Evolutionary conservation across 2,329 filamentous ascomycete species (phyloP).

Genomic region (Penicillium janthinellum): DNA sequence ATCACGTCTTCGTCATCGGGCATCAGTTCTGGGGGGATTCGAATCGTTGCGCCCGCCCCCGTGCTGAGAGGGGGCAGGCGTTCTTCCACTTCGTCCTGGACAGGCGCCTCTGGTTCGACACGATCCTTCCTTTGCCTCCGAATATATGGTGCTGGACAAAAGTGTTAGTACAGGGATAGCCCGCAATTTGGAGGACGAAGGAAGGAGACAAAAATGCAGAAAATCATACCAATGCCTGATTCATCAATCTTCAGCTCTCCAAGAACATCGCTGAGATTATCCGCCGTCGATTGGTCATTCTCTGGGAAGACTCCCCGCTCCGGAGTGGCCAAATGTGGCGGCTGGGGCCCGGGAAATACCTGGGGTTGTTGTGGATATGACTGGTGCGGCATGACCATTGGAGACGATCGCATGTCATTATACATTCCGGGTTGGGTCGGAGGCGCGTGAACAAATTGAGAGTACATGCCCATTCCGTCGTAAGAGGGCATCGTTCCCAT

Average conservation of each 20-base stretch:
- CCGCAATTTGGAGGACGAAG: background rate
- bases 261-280: constrained; percentile 76
- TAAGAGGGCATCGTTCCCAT: constrained; percentile 50
- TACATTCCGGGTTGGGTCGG: constrained; percentile 35
- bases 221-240: constrained; percentile 72
- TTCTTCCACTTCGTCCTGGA: constrained; percentile 70
- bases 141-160: constrained; percentile 73
- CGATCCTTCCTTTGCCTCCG: constrained; percentile 60
- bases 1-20: constrained; percentile 79
- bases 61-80: constrained; percentile 68
- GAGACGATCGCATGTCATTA: constrained; percentile 33
- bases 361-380: constrained; percentile 33
- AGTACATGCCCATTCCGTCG: constrained; percentile 44
- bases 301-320: constrained; percentile 57
- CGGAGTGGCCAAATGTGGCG: constrained; percentile 30
- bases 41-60: constrained; percentile 73
- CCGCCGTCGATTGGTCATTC: constrained; percentile 66
- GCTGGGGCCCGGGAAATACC: constrained; percentile 30
- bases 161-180: background rate
- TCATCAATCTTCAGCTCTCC: constrained; percentile 87
- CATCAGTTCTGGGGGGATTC: constrained; percentile 92
- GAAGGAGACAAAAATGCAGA: background rate
- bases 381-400: constrained; percentile 34
- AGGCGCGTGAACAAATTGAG: constrained; percentile 38
- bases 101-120: constrained; percentile 56